Evolutionary conservation across 495 filamentous ascomycete genomes (phyloP), one percentile per base, ranked within the genome.

Genomic region (Patellaria atrata): DNA sequence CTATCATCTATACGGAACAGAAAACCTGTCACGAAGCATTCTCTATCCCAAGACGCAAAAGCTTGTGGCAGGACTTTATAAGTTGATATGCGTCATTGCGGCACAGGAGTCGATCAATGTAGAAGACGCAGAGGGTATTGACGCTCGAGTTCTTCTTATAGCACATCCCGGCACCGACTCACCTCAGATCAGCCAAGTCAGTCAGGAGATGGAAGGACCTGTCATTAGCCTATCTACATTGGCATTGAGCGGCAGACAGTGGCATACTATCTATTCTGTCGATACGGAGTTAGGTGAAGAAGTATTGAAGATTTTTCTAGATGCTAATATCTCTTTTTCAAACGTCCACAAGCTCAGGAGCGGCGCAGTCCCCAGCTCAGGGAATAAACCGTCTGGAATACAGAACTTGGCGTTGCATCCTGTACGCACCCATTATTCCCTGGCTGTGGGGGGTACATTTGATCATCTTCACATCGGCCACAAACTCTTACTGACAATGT

Each of bases 381-480:
- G 25, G 14, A 22, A 28, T 9, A 12, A 14, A 11, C 38, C 53
- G 24, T 55, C 56, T 54, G 32, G 2, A 27, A 51, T 3, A 40
- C 51, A 7, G 24, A 38, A 27, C 41, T 40, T 19, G 35, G 51
- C 19, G 46, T n/a, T n/a, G n/a, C n/a, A n/a, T n/a, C n/a, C n/a
- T n/a, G n/a, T n/a, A n/a, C 55, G 19, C 37, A 54, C 28, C 28
- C 67, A 75, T 51, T 52, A 56, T 42, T 65, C 68, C 12, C 78
- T 92, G 21, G 74, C 71, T n/a, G 74, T 96, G 21, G 89, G 87
- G 26, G 89, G 89, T 13, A 96, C 89, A 3, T 97, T 96, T 53
- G 89, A 97, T 56, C 82, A 96, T 57, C 71, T 97, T 23, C 89
- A 96, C 52, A 70, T 81, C 18, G 89, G 89, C n/a, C 89, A 97